Evolutionary conservation across 2,329 filamentous ascomycete species (phyloP), one percentile per base, ranked within the genome.

Genomic region (Whalleya microplaca): DNA sequence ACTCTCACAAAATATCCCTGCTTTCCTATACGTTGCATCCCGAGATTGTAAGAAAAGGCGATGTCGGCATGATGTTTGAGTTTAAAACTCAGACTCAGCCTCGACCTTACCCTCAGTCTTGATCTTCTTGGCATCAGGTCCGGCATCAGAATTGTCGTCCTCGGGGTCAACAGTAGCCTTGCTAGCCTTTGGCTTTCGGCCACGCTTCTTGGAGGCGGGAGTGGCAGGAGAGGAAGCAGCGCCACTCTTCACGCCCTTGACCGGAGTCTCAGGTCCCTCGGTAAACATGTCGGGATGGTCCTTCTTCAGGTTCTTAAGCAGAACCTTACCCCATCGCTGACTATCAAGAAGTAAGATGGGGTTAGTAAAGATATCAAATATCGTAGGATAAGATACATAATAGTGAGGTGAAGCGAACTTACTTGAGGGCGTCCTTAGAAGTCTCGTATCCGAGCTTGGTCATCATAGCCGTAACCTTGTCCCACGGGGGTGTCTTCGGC

Each of bases 341-440:
- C 44, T 46, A 18, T 29, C 7, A 20, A 7, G 21, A 23, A 7
- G 43, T 6, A n/a, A 16, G 19, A 32, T 16, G 46, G 9, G 32
- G 14, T 37, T 37, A 14, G 32, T 3, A 20, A 2, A 19, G 40
- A 14, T 19, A 32, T 29, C n/a, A 49, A 29, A 16, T 20, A 14
- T 6, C 19, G 40, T 21, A 21, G 18, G 16, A 20, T 41, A 46
- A 20, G n/a, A 20, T 20, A 42, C 48, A 19, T 19, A 46, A 29
- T n/a, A 44, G 41, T 21, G 19, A 37, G n/a, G 12, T n/a, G 19
- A 27, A 42, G 27, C 32, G 7, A 10, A 47, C 55, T 57, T 45
- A 61, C 58, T 9, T 45, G 20, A 61, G 29, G 20, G 50, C 21
- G 4, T 49, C 44, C 41, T 55, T 51, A 23, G 19, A 49, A 9